These are phyloP conservation scores for Trichomonas gallinae DNA, from an alignment of 208 protist genomes.

Conservation along the genomic window DNA sequence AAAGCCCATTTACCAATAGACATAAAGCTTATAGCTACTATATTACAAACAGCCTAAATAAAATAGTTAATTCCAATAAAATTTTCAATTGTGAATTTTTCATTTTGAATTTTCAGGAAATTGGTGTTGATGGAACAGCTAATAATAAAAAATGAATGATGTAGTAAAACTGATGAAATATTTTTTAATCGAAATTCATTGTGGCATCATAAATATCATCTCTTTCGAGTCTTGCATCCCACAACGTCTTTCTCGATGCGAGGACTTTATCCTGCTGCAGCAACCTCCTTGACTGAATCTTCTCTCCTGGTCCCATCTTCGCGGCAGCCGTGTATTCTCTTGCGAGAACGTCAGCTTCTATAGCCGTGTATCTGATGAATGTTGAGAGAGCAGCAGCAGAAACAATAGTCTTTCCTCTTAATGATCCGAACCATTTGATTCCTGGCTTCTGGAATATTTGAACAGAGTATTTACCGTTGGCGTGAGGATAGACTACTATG, in stretches of 20 bases:
- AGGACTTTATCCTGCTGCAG: neutral
- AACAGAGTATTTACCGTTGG: neutral
- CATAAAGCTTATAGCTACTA: too few species aligned
- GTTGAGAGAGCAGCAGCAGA: neutral
- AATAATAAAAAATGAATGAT: too few species aligned
- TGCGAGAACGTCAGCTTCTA: neutral
- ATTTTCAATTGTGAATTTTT: too few species aligned
- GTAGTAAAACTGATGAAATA: too few species aligned
- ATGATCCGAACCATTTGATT: neutral
- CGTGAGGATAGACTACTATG: neutral
- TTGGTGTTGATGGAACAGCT: too few species aligned
- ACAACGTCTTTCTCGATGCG: neutral
- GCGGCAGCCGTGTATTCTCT: neutral
- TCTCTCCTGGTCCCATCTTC: neutral
- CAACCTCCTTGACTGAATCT: too few species aligned
- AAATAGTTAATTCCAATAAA: too few species aligned
- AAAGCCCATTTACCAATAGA: too few species aligned
- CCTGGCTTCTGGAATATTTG: neutral
- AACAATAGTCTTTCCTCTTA: neutral
- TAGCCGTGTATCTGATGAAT: neutral
- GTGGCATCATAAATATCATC: neutral
- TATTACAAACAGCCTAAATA: too few species aligned
- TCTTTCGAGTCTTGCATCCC: neutral
- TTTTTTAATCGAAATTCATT: too few species aligned
- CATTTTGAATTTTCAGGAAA: too few species aligned